A percentile compares a stretch with the other conserved stretches of the same genome.
Evolutionary conservation across 176 grass and related monocot species (phyloP).

Genomic region (Triticum timopheevii): DNA sequence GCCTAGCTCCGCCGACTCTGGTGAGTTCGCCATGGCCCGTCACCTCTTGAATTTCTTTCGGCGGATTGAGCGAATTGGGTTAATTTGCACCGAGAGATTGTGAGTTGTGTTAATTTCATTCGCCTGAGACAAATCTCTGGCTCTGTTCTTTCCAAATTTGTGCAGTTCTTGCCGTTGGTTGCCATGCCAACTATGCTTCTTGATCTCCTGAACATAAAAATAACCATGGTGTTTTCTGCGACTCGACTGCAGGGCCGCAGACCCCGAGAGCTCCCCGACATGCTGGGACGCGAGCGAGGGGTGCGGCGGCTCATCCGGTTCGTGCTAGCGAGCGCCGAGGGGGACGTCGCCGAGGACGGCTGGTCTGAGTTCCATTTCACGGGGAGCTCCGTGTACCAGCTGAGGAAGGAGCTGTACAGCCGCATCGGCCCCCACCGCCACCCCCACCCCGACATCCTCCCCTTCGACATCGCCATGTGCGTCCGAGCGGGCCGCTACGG

Average conservation of each 20-base stretch:
- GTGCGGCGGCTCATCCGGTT: not conserved
- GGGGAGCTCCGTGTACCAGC: not conserved
- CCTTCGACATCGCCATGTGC: not conserved
- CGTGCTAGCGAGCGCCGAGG: not conserved
- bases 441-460: too few relatives aligned
- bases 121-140: not conserved
- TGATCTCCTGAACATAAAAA: not conserved
- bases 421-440: not conserved
- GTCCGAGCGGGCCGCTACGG: constrained; percentile 15
- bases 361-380: not conserved
- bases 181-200: not conserved
- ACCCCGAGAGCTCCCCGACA: not conserved
- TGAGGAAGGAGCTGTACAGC: not conserved
- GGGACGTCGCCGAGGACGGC: not conserved
- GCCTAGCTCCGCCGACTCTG: not conserved
- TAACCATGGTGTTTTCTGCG: too few relatives aligned
- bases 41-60: not conserved
- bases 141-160: not conserved
- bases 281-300: not conserved
- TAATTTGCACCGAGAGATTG: not conserved
- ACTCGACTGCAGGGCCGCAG: not conserved
- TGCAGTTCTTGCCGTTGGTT: not conserved
- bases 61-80: not conserved
- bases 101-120: not conserved
- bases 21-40: not conserved